Evolutionary conservation across 768 basidiomycete genomes (phyloP).

Genomic region (Lactarius trivialis): DNA sequence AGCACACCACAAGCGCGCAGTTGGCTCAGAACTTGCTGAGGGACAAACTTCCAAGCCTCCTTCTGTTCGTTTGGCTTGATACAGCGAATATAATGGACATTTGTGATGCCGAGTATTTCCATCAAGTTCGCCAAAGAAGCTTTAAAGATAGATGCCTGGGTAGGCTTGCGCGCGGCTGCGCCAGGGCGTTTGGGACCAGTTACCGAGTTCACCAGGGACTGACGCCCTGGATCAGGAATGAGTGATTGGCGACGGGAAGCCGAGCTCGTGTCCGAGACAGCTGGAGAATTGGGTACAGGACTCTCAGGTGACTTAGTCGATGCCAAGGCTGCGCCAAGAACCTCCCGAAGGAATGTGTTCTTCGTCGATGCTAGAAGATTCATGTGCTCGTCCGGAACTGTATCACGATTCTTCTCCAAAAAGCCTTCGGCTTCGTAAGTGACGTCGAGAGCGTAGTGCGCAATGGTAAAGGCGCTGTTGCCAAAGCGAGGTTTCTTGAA

Average conservation of each 20-base stretch:
- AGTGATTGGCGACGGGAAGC: slow-evolving; percentile 76
- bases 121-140: slow-evolving; percentile 87
- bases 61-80: slow-evolving; percentile 99
- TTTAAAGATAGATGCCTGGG: slow-evolving; percentile 98
- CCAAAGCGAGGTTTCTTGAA: slow-evolving; percentile 99
- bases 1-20: slow-evolving; percentile 97
- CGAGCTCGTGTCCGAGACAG: slow-evolving; percentile 69
- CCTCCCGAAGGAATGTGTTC: slow-evolving; percentile 91
- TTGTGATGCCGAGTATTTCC: slow-evolving; percentile 95
- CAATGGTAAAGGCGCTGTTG: slow-evolving; percentile 93
- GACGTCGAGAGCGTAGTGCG: slow-evolving; percentile 96
- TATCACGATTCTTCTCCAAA: slow-evolving; percentile 97
- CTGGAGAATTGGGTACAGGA: slow-evolving; percentile 67
- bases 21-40: slow-evolving; percentile 92
- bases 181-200: slow-evolving; percentile 55
- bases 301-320: slow-evolving; percentile 62
- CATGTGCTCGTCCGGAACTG: slow-evolving; percentile 98
- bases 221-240: slow-evolving; percentile 82
- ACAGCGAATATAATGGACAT: slow-evolving; percentile 98
- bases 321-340: slow-evolving; percentile 82
- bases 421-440: slow-evolving; percentile 99
- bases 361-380: slow-evolving; percentile 75
- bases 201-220: slow-evolving; percentile 55
- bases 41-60: slow-evolving; percentile 93
- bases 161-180: slow-evolving; percentile 79